phyloP scores from a whole-genome alignment of 495 filamentous ascomycete species.

The Delitschia confertaspora region DNA sequence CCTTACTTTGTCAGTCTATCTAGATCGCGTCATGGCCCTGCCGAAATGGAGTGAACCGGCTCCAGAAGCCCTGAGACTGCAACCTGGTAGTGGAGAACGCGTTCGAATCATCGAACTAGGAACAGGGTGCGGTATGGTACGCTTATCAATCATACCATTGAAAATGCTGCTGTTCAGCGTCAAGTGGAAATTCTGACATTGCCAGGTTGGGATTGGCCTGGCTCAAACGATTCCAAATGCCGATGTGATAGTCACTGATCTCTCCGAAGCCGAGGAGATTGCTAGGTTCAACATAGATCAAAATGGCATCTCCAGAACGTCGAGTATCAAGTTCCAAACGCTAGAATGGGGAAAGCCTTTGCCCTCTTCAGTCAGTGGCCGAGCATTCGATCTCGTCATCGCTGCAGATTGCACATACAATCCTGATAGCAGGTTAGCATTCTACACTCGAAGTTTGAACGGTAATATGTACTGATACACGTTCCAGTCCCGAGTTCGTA shows the following conservation, averaged over 20 bases:
- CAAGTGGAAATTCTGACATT: conserved; percentile 40
- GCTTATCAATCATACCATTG: no score
- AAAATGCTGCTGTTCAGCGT: no score
- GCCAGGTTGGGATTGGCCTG: conserved; percentile 76
- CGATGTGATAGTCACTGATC: conserved; percentile 68
- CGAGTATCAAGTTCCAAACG: conserved; percentile 45
- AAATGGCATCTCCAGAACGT: conserved; percentile 37
- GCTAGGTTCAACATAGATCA: conserved; percentile 45
- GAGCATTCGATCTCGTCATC: conserved; percentile 59
- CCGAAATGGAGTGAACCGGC: background rate
- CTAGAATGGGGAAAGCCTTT: conserved; percentile 66
- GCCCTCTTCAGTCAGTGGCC: conserved; percentile 30
- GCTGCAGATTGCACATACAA: conserved; percentile 97
- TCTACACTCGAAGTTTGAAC: background rate
- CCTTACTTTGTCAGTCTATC: conserved; percentile 45
- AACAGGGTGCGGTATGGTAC: conserved; percentile 24
- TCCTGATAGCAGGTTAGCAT: conserved; percentile 48
- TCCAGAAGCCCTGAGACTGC: conserved; percentile 11
- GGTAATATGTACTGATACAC: background rate
- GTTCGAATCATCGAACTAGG: conserved; percentile 27
- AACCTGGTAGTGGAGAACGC: conserved; percentile 14
- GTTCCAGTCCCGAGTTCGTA: conserved; percentile 57
- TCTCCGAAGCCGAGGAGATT: conserved; percentile 66
- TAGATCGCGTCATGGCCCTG: conserved; percentile 30
- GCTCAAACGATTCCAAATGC: conserved; percentile 47